phyloP scores from a whole-genome alignment of 2,329 filamentous ascomycete species.

The Didymella pinodella region DNA sequence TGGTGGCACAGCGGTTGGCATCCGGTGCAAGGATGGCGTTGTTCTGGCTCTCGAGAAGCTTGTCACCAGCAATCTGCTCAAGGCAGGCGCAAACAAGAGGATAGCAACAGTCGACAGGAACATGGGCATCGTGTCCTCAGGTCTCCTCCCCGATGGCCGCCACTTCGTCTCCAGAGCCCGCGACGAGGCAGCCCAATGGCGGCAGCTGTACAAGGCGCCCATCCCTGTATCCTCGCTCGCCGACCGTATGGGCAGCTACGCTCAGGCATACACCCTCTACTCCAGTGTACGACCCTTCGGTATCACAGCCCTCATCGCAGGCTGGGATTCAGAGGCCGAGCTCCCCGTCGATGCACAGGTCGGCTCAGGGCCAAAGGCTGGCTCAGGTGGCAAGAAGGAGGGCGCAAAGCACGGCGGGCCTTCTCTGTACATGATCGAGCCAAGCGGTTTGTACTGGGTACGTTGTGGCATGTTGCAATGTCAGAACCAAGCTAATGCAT shows the following conservation, averaged over 20 bases:
- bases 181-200: conserved; percentile 91
- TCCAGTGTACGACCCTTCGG: conserved; percentile 96
- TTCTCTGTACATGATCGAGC: conserved; percentile 98
- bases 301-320: conserved; percentile 91
- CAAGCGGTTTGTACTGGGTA: conserved; percentile 93
- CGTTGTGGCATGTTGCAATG: conserved; percentile 20
- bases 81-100: conserved; percentile 93
- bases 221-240: conserved; percentile 90
- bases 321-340: conserved; percentile 90
- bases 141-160: conserved; percentile 91
- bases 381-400: conserved; percentile 82
- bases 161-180: conserved; percentile 95
- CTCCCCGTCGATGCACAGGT: conserved; percentile 89
- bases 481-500: conserved; percentile 9
- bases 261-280: conserved; percentile 97
- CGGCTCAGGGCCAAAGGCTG: conserved; percentile 77
- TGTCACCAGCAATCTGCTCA: conserved; percentile 92
- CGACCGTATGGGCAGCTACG: conserved; percentile 91
- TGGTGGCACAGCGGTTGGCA: conserved; percentile 93
- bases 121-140: conserved; percentile 90
- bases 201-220: conserved; percentile 90
- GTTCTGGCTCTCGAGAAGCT: conserved; percentile 97
- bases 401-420: conserved; percentile 84
- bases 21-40: conserved; percentile 95
- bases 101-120: conserved; percentile 95